Conservation (phyloP, 306 rosid genomes). For the Vigna mungo region DNA sequence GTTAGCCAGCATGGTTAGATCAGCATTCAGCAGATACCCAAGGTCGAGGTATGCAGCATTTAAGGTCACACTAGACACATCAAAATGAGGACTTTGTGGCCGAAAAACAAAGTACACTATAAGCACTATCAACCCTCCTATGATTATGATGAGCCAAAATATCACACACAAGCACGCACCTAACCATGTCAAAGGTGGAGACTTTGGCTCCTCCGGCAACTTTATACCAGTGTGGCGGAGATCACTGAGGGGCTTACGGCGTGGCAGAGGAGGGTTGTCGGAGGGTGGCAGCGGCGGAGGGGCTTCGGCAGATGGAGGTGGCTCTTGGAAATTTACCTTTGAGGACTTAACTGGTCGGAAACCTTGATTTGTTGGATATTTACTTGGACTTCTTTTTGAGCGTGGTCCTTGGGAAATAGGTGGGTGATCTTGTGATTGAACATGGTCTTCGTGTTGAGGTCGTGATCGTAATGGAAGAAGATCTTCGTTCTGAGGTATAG, state of each 20-base stretch:
- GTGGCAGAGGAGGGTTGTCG: background rate
- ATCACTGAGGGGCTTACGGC: background rate
- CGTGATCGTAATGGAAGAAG: background rate
- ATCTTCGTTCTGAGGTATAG: background rate
- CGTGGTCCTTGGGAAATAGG: constrained; percentile 23
- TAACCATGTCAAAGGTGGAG: constrained; percentile 63
- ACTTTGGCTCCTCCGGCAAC: constrained; percentile 38
- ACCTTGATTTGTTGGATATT: constrained; percentile 32
- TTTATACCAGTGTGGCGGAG: background rate
- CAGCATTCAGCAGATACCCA: constrained; percentile 91
- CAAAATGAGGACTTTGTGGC: constrained; percentile 77
- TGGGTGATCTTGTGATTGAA: constrained; percentile 3
- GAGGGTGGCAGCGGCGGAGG: constrained; percentile 13
- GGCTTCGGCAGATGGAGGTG: background rate
- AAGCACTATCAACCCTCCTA: constrained; percentile 80
- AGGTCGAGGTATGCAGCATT: constrained; percentile 93
- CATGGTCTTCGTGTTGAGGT: constrained; percentile 13
- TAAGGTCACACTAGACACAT: constrained; percentile 65
- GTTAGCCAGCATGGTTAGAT: constrained; percentile 76
- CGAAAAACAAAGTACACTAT: constrained; percentile 83
- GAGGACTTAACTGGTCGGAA: background rate
- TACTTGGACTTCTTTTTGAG: constrained; percentile 20
- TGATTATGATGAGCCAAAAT: constrained; percentile 77
- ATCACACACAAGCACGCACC: constrained; percentile 68
- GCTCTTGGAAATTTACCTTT: constrained; percentile 47